A percentile compares a stretch with the other conserved stretches of the same genome.
Conservation (phyloP, 495 filamentous ascomycete genomes). For the Penicillium diatomitis region DNA sequence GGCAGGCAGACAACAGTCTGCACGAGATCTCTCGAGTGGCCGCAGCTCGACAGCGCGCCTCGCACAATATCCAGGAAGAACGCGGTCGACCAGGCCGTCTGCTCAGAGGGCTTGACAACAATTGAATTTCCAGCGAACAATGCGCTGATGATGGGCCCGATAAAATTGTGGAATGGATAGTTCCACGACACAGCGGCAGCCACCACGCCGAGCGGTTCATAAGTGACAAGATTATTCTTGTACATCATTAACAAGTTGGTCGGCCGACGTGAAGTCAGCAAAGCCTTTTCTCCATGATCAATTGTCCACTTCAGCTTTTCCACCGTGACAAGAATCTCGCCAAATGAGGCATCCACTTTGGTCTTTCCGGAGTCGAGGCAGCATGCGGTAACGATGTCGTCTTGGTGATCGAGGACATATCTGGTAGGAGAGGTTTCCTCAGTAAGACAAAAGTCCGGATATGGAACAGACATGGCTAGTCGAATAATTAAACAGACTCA, state of each 20-base stretch:
- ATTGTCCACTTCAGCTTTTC: conserved; percentile 96
- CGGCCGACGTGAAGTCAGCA: conserved; percentile 62
- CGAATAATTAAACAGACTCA: conserved; percentile 22
- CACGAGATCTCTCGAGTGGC: conserved; percentile 73
- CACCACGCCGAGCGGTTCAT: conserved; percentile 90
- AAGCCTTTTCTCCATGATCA: conserved; percentile 75
- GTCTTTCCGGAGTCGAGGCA: conserved; percentile 98
- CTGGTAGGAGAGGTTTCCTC: conserved; percentile 19
- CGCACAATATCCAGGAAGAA: conserved; percentile 75
- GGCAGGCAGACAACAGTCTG: conserved; percentile 86
- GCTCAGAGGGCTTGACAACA: conserved; percentile 85
- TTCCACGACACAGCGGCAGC: conserved; percentile 95
- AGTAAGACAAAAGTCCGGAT: not conserved
- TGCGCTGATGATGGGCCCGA: conserved; percentile 81
- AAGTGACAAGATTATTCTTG: conserved; percentile 83
- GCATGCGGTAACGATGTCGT: conserved; percentile 72
- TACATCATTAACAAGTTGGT: conserved; percentile 90
- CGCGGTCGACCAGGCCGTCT: conserved; percentile 78
- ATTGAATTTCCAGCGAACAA: conserved; percentile 91
- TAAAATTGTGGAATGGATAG: conserved; percentile 90
- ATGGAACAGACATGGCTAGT: not conserved
- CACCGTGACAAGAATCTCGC: conserved; percentile 85
- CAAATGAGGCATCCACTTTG: conserved; percentile 82
- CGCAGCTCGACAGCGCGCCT: conserved; percentile 71
- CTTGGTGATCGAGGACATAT: conserved; percentile 80